Percentiles rank a stretch among this genome's conserved stretches.
Conservation (phyloP, 371 early-diverging fungal species). For the Apophysomyces variabilis region DNA sequence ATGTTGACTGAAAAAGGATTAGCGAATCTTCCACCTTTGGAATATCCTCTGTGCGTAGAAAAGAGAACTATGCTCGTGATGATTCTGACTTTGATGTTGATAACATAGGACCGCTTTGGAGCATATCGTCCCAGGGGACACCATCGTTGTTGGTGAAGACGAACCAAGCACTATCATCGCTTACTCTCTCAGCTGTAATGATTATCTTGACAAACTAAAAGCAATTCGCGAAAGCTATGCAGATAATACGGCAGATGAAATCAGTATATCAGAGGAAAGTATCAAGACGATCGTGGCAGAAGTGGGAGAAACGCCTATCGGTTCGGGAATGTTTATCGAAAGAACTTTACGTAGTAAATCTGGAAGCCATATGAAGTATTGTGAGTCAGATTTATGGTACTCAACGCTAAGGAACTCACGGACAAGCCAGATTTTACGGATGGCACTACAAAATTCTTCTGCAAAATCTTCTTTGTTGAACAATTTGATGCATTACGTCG, state of each 20-base stretch:
- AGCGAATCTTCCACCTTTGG: constrained; percentile 69
- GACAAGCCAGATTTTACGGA: constrained; percentile 59
- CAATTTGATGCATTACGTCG: constrained; percentile 91
- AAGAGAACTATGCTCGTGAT: background rate
- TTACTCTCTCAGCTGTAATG: constrained; percentile 66
- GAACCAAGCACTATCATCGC: constrained; percentile 95
- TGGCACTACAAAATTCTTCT: constrained; percentile 77
- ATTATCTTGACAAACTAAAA: constrained; percentile 45
- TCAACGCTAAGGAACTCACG: background rate
- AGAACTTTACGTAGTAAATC: constrained; percentile 65
- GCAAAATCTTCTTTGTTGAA: constrained; percentile 91
- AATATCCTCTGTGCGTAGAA: constrained; percentile 72
- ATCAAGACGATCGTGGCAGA: constrained; percentile 4
- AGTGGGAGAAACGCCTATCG: background rate
- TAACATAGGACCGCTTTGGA: constrained; percentile 66
- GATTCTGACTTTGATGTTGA: background rate
- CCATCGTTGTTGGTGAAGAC: constrained; percentile 86
- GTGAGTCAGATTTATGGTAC: constrained; percentile 34
- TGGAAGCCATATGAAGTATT: constrained; percentile 67
- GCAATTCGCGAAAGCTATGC: constrained; percentile 33
- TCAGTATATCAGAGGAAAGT: constrained; percentile 14
- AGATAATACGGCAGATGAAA: constrained; percentile 14
- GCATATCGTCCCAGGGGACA: constrained; percentile 85
- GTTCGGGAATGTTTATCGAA: constrained; percentile 37
- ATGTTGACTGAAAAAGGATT: constrained; percentile 73